phyloP scores from a whole-genome alignment of 2,329 filamentous ascomycete genomes.

The Dothistroma pini region DNA sequence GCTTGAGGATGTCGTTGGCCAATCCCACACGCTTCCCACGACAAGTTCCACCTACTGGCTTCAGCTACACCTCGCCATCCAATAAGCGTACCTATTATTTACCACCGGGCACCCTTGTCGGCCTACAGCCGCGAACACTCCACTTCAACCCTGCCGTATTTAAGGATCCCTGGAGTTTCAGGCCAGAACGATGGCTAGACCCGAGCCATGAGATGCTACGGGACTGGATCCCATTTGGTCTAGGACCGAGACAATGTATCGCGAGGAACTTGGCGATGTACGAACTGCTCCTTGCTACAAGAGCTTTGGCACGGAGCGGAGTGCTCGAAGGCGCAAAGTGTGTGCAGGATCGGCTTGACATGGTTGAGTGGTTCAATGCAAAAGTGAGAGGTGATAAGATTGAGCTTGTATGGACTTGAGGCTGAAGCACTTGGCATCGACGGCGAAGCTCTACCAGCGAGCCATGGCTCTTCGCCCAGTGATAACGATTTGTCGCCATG shows the following conservation, averaged over 20 bases:
- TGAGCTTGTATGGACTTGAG: constrained; percentile 34
- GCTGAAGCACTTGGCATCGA: background rate
- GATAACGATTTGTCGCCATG: no score
- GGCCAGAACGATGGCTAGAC: constrained; percentile 49
- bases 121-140: constrained; percentile 45
- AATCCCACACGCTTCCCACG: constrained; percentile 52
- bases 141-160: constrained; percentile 47
- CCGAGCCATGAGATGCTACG: constrained; percentile 39
- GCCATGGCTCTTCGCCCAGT: no score
- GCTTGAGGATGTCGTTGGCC: constrained; percentile 49
- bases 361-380: constrained; percentile 57
- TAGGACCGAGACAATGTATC: constrained; percentile 49
- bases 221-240: constrained; percentile 49
- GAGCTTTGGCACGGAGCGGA: constrained; percentile 42
- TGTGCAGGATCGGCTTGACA: constrained; percentile 44
- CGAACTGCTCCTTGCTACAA: constrained; percentile 44
- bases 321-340: constrained; percentile 45
- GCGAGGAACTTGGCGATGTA: constrained; percentile 47
- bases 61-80: constrained; percentile 29
- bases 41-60: constrained; percentile 42
- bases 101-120: constrained; percentile 46
- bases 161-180: constrained; percentile 42
- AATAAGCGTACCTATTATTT: constrained; percentile 20
- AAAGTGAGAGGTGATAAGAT: constrained; percentile 51
- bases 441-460: background rate